Evolutionary conservation across 176 grass and related monocot species (phyloP), one percentile per base, ranked within the genome.

Genomic region (Juncus effusus): DNA sequence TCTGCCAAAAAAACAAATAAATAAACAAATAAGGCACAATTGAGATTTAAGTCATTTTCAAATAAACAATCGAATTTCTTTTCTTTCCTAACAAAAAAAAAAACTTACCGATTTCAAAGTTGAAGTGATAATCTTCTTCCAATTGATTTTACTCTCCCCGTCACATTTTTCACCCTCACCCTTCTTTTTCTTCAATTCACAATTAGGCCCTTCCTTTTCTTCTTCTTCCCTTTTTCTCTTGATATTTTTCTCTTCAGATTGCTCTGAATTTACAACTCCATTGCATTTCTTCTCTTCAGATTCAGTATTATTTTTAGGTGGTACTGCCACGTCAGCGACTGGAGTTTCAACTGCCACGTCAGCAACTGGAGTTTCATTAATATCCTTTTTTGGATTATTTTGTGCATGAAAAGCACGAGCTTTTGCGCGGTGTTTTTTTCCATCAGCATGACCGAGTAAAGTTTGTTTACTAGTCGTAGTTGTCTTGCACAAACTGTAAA

Each of bases 361-460:
- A 67, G 70, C 47, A 76, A 42, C 70, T 69, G 83, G 71, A 79
- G 78, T 73, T 54, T 55, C 53, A 45, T 28, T 28, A 28, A 28
- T 28, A 28, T 28, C 19, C 19, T 53, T 62, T 78, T 77, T 51
- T 68, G 69, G 79, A 79, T 87, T 71, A 68, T 80, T 86, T 67
- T 82, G 88, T 36, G 80, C 78, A 84, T 99, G 94, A 40, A 76
- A 99, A 69, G 88, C 94, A 69, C 87, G 87, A 69, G 88, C 85
- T 70, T 93, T 99, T 62, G 94, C 94, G 67, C 94, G 85, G 60
- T 99, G 94, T 62, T 99, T 99, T 80, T 86, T 99, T 28, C 94
- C 94, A 68, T 99, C 88, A 64, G 94, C 85, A 78, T 99, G 85
- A 2, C 61, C 52, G 49, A 99, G 79, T 19, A 93, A 84, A 42